These are phyloP conservation scores for Xylaria longipes DNA, from an alignment of 495 filamentous ascomycete species.

Conservation along the genomic window DNA sequence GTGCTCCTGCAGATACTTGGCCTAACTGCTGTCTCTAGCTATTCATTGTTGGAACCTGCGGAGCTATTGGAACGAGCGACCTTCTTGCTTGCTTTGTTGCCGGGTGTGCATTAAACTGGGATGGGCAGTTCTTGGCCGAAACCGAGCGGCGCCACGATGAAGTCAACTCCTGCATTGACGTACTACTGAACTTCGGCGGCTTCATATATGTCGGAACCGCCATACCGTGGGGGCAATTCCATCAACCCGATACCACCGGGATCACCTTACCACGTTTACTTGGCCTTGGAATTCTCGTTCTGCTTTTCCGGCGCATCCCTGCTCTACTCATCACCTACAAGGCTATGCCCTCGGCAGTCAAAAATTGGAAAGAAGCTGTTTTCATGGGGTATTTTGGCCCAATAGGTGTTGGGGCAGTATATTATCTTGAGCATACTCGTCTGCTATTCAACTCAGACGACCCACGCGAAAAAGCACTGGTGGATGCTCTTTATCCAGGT, in stretches of 20 bases:
- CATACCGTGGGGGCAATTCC: constrained; percentile 70
- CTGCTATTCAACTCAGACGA: constrained; percentile 62
- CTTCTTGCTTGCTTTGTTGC: constrained; percentile 92
- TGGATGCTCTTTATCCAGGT: constrained; percentile 48
- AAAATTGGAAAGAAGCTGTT: constrained; percentile 64
- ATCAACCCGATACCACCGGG: constrained; percentile 47
- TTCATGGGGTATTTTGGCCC: constrained; percentile 93
- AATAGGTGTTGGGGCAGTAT: constrained; percentile 85
- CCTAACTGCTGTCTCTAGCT: constrained; percentile 32
- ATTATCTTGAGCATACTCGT: constrained; percentile 74
- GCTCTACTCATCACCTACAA: constrained; percentile 56
- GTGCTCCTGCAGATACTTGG: neutral
- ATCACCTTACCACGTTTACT: constrained; percentile 69
- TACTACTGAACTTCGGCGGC: constrained; percentile 71
- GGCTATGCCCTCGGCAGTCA: constrained; percentile 72
- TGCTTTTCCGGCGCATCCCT: constrained; percentile 64
- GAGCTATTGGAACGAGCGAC: constrained; percentile 86
- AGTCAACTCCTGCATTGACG: constrained; percentile 84
- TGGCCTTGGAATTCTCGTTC: constrained; percentile 73
- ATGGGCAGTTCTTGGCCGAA: constrained; percentile 84
- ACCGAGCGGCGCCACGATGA: constrained; percentile 75
- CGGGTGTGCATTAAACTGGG: constrained; percentile 85
- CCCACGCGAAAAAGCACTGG: constrained; percentile 57
- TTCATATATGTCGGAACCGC: constrained; percentile 89
- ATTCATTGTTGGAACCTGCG: constrained; percentile 81